phyloP scores from a whole-genome alignment of 495 filamentous ascomycete genomes.

The Penicillium riverlandense region DNA sequence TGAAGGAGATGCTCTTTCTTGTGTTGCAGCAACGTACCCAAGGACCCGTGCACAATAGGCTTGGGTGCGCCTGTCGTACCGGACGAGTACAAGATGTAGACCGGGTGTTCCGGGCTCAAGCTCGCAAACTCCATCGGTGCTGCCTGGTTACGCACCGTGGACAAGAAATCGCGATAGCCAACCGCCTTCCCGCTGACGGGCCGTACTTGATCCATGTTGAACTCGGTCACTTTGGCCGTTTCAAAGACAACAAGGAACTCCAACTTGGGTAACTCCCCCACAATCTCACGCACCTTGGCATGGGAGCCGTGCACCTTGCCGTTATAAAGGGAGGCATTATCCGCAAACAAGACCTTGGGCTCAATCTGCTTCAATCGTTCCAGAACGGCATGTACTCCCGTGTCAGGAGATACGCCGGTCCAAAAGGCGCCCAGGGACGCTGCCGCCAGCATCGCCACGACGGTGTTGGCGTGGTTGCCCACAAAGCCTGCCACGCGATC shows the following conservation, averaged over 20 bases:
- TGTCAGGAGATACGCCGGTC: conserved; percentile 84
- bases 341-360: conserved; percentile 73
- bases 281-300: conserved; percentile 66
- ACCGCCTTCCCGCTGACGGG: conserved; percentile 41
- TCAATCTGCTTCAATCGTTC: conserved; percentile 78
- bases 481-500: conserved; percentile 80
- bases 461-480: conserved; percentile 75
- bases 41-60: conserved; percentile 82
- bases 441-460: conserved; percentile 81
- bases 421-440: conserved; percentile 80
- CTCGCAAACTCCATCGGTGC: conserved; percentile 59
- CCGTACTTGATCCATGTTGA: conserved; percentile 42
- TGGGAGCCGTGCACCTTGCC: conserved; percentile 70
- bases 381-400: conserved; percentile 70
- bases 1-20: conserved; percentile 91
- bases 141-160: conserved; percentile 29
- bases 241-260: conserved; percentile 64
- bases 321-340: conserved; percentile 84
- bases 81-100: conserved; percentile 83
- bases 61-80: conserved; percentile 90
- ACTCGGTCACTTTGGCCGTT: conserved; percentile 42
- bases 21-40: conserved; percentile 85
- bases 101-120: conserved; percentile 72
- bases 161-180: conserved; percentile 45
- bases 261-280: conserved; percentile 53